Conservation (phyloP, 1,284 basidiomycete genomes). For the Sporisorium scitamineum region DNA sequence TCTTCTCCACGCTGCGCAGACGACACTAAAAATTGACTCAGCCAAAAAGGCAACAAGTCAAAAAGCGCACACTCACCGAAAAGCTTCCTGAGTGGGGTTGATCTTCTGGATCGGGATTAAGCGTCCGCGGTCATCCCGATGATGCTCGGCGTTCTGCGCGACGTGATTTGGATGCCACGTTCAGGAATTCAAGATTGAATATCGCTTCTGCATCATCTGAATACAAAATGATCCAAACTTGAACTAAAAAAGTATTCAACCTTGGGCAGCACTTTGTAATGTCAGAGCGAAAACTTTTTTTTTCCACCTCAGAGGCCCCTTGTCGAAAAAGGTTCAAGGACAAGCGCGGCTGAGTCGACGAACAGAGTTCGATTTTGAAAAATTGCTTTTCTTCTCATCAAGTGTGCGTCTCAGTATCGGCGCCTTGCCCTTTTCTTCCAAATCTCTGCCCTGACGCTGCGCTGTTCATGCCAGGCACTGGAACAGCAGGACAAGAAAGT, state of each 20-base stretch:
- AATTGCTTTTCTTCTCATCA: background rate
- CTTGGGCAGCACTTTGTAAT: background rate
- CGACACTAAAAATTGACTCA: conserved; percentile 8
- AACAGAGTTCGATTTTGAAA: conserved; percentile 7
- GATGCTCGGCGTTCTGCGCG: conserved; percentile 2
- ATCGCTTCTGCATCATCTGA: background rate
- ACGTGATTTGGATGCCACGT: conserved; percentile 21
- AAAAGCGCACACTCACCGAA: background rate
- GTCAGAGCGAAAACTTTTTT: conserved; percentile 32
- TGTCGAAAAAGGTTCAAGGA: background rate
- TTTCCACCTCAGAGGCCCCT: background rate
- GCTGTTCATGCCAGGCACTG: background rate
- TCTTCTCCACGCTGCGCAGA: conserved; percentile 2
- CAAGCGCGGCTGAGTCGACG: conserved; percentile 17
- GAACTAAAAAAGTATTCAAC: background rate
- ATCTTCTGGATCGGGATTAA: background rate
- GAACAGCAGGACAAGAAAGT: background rate
- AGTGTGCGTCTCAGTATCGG: background rate
- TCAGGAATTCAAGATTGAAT: background rate
- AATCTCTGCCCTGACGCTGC: background rate
- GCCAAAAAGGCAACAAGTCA: background rate
- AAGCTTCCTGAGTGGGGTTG: background rate
- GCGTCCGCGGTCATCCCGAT: background rate
- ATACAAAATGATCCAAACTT: conserved; percentile 8
- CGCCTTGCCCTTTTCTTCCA: conserved; percentile 2